phyloP scores from a whole-genome alignment of 148 eudicot genomes.

The Pharnaceum exiguum region DNA sequence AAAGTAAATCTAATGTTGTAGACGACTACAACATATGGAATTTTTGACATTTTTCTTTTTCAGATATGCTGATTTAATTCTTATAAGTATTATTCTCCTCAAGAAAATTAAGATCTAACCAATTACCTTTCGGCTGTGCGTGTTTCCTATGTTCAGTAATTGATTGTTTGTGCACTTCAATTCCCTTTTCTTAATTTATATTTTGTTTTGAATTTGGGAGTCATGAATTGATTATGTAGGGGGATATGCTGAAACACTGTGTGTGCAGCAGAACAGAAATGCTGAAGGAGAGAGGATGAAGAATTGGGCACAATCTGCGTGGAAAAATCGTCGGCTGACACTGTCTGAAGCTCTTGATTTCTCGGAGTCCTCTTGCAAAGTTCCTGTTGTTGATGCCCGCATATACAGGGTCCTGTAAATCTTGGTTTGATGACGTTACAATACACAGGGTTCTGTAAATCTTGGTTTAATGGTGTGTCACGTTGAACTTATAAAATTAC shows the following conservation, averaged over 20 bases:
- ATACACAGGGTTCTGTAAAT: constrained; percentile 58
- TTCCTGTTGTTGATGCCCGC: constrained; percentile 72
- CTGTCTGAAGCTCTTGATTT: constrained; percentile 74
- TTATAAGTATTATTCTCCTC: no score
- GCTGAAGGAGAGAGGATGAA: constrained; percentile 75
- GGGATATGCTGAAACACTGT: constrained; percentile 74
- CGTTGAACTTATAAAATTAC: background rate
- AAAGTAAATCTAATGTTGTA: no score
- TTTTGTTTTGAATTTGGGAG: no score
- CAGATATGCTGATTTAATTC: no score
- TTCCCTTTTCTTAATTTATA: no score
- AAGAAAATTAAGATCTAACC: no score
- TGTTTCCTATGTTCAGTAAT: no score
- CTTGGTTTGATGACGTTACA: background rate
- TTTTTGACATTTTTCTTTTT: no score
- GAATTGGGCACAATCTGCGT: constrained; percentile 75
- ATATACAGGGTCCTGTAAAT: constrained; percentile 59
- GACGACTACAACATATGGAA: no score
- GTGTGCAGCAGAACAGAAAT: constrained; percentile 72
- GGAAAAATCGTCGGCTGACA: constrained; percentile 74
- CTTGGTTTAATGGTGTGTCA: background rate
- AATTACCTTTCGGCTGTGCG: no score
- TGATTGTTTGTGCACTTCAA: no score
- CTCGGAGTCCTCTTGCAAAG: constrained; percentile 52
- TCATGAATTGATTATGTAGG: constrained; percentile 41